Base-by-base conservation (phyloP, 2,329 filamentous ascomycete genomes). In the Fusarium falciforme region DNA sequence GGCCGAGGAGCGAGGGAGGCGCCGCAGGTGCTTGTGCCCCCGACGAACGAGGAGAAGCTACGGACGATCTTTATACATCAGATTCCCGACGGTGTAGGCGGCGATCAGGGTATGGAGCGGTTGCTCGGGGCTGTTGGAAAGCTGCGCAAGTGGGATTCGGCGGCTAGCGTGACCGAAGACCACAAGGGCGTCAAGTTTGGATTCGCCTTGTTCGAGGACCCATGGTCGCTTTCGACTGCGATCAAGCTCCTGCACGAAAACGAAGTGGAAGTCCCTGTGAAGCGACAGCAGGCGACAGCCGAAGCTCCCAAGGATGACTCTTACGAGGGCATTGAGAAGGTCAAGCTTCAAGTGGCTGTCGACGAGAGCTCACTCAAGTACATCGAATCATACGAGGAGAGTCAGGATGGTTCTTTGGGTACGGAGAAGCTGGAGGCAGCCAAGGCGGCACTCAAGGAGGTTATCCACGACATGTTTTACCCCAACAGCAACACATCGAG, bases 161-260 rank as follows among this genome's bases (percentile, higher is more conserved):
- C 91, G 36, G 90, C 89, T 58, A 88, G 86, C 17, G 84, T 87
- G 36, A 79, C 86, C 17, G 81, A 86, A n/a, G 92, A 94, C 74
- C 91, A 93, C 74, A 96, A 96, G 84, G 91, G 92, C 65, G 92
- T 93, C 83, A 93, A 92, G 72, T 98, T 98, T 86, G 96, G 96
- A 16, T 98, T 99, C 84, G 96, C 96, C 68, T 93, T 98, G 83
- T 99, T 93, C 82, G 96, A 98, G 72, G 95, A 98, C 82, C 91
- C 92, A 27, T 94, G 98, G 82, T 96, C 95, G 74, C 87, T 99
- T 76, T 91, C 93, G 81, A 92, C 92, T 52, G 96, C 96, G 49
- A 91, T 95, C 64, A 94, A 97, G 82, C 90, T 98, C 66, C 89
- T 98, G 77, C 91, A 91, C 80, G 92, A 96, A 77, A 87, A 98